phyloP scores from a whole-genome alignment of 345 rosid species.

The Corchorus olitorius region DNA sequence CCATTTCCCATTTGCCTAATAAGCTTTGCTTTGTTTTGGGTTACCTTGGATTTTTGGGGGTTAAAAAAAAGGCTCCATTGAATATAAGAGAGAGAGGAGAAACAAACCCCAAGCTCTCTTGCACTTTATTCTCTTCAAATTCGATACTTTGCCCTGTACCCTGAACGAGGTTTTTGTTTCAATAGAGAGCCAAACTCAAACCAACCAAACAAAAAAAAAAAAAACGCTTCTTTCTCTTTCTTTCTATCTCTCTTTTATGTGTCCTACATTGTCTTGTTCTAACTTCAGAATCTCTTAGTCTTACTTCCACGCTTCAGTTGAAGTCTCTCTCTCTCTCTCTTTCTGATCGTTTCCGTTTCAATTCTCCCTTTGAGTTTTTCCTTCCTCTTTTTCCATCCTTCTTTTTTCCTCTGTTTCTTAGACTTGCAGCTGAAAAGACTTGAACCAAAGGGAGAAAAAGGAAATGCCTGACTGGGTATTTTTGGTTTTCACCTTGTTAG shows the following conservation, averaged over 20 bases:
- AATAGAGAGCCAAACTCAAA: constrained; percentile 12
- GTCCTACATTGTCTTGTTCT: constrained; percentile 62
- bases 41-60: constrained; percentile 32
- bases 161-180: constrained; percentile 42
- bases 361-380: constrained; percentile 17
- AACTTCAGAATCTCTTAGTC: constrained; percentile 43
- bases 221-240: constrained; percentile 29
- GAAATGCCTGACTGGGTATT: constrained; percentile 32
- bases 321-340: constrained; percentile 12
- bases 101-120: constrained; percentile 21
- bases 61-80: constrained; percentile 11
- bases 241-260: constrained; percentile 19
- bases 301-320: constrained; percentile 43
- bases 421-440: constrained; percentile 11
- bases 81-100: constrained; percentile 7
- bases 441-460: background rate
- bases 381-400: constrained; percentile 2
- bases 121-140: constrained; percentile 51
- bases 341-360: constrained; percentile 24
- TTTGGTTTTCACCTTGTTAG: constrained; percentile 24
- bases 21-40: constrained; percentile 16
- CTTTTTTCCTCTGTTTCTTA: constrained; percentile 17
- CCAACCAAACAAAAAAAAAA: background rate
- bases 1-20: constrained; percentile 37
- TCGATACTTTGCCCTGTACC: constrained; percentile 51